Conservation (phyloP, 768 basidiomycete genomes). For the Russula abietina region DNA sequence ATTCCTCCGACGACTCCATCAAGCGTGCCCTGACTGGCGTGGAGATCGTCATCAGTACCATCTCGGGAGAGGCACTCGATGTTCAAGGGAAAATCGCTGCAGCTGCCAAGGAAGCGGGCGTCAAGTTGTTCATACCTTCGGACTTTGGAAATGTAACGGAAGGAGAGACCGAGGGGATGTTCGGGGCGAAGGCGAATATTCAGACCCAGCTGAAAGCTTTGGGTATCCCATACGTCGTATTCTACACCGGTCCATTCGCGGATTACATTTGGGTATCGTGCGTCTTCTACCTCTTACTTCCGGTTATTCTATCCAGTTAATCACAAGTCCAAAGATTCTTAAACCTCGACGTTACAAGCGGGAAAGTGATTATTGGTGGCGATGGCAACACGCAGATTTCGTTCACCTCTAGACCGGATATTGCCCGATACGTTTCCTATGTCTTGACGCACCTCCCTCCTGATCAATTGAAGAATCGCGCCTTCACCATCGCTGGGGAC, state of each 20-base stretch:
- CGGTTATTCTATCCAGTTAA: neutral
- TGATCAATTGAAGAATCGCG: conserved; percentile 11
- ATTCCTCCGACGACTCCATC: conserved; percentile 13
- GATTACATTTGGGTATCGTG: conserved; percentile 15
- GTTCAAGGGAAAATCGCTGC: conserved; percentile 6
- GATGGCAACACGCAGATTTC: conserved; percentile 24
- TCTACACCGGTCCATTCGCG: conserved; percentile 23
- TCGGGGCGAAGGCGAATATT: conserved; percentile 4
- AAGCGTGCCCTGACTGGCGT: conserved; percentile 7
- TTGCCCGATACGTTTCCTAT: conserved; percentile 22
- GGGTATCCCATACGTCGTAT: conserved; percentile 20
- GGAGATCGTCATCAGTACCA: conserved; percentile 20
- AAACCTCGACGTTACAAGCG: conserved; percentile 13
- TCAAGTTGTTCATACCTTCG: conserved; percentile 17
- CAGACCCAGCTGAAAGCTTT: conserved; percentile 12
- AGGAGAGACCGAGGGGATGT: conserved; percentile 15
- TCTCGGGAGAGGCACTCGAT: neutral
- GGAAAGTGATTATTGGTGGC: conserved; percentile 21
- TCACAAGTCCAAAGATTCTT: neutral
- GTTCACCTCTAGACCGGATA: conserved; percentile 22
- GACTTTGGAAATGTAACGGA: conserved; percentile 16
- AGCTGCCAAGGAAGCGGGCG: conserved; percentile 19
- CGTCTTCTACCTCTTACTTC: neutral
- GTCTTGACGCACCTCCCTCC: conserved; percentile 20
- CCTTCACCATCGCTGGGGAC: conserved; percentile 14